A percentile compares a stretch with the other conserved stretches of the same genome.
Evolutionary conservation across 768 basidiomycete species (phyloP).

Genomic region (Hydnomerulius pinastri): DNA sequence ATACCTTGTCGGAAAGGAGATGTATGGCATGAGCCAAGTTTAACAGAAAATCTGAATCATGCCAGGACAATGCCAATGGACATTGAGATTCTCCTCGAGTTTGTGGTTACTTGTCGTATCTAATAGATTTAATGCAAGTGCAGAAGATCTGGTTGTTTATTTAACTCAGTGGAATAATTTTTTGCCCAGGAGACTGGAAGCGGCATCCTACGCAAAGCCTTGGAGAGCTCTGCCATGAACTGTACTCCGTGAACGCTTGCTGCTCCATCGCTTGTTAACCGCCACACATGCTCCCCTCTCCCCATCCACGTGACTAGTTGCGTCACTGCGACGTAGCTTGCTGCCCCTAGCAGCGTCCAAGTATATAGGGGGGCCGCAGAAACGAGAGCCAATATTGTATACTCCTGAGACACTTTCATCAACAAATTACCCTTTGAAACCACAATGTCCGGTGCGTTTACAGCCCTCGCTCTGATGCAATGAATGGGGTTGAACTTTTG

Average conservation of each 20-base stretch:
- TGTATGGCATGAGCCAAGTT: not conserved
- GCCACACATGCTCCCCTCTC: not conserved
- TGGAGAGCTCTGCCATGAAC: not conserved
- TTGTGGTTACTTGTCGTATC: not conserved
- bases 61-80: too few species aligned
- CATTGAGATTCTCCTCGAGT: not conserved
- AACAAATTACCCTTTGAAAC: not conserved
- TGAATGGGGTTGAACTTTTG: not conserved
- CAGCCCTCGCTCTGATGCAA: not conserved
- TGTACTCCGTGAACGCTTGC: not conserved
- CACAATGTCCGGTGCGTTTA: slow-evolving; percentile 17
- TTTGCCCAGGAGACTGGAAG: too few species aligned
- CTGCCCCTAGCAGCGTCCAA: not conserved
- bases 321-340: slow-evolving; percentile 8
- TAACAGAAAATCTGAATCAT: not conserved
- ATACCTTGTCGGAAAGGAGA: not conserved
- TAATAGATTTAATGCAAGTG: too few species aligned
- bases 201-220: too few species aligned
- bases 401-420: not conserved
- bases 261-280: too few species aligned
- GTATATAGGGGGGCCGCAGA: not conserved
- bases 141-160: too few species aligned
- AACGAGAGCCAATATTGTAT: not conserved
- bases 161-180: too few species aligned
- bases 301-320: slow-evolving; percentile 3